phyloP scores from a whole-genome alignment of 768 basidiomycete genomes.

The Lyophyllum shimeji region DNA sequence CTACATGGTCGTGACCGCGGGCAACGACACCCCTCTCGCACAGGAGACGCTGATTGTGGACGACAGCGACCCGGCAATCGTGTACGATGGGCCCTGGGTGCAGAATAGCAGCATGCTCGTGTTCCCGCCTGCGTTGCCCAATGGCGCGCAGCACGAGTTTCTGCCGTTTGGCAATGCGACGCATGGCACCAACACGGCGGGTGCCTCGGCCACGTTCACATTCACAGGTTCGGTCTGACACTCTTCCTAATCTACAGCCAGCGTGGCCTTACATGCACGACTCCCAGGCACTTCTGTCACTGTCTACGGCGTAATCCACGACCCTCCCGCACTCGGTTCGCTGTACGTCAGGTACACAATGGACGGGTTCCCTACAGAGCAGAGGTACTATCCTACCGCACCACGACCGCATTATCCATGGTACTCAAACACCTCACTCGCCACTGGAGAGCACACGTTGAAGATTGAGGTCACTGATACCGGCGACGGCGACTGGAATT shows the following conservation, averaged over 20 bases:
- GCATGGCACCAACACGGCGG: neutral
- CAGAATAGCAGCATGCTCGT: neutral
- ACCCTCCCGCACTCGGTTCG: neutral
- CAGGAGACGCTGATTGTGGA: neutral
- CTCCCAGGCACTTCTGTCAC: constrained; percentile 1
- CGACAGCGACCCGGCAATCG: constrained; percentile 1
- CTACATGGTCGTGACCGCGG: constrained; percentile 3
- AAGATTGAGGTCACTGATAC: neutral
- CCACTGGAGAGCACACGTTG: neutral
- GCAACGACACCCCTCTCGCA: neutral
- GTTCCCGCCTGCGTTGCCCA: neutral
- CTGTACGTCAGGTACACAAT: neutral
- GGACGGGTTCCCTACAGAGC: neutral
- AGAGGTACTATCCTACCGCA: neutral
- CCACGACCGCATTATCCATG: neutral
- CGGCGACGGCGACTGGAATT: neutral
- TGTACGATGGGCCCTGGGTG: neutral
- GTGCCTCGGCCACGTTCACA: neutral
- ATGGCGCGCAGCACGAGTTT: neutral
- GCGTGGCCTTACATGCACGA: neutral
- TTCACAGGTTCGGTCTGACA: neutral
- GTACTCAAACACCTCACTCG: neutral
- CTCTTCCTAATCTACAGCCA: too few relatives aligned
- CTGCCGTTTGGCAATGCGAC: neutral
- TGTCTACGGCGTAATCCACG: neutral